Conservation (phyloP, 805 yeast species). For the Wickerhamiella kazuoi region DNA sequence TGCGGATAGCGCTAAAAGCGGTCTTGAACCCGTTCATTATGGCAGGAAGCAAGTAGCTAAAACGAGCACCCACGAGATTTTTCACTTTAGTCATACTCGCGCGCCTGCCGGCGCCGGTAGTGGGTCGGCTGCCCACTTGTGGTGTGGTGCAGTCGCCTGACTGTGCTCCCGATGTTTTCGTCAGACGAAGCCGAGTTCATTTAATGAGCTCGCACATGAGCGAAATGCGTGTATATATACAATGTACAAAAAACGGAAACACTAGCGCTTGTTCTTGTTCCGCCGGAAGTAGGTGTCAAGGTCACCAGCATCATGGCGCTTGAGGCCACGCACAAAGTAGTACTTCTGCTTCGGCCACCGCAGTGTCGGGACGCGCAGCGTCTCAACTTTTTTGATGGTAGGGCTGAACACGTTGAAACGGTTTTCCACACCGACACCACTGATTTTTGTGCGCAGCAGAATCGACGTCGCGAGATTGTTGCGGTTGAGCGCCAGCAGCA, state of each 20-base stretch:
- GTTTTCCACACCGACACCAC: constrained; percentile 71
- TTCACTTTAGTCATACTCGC: background rate
- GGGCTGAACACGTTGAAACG: constrained; percentile 73
- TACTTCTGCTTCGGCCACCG: constrained; percentile 72
- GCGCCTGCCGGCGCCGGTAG: background rate
- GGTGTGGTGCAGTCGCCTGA: no score
- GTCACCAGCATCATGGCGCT: constrained; percentile 24
- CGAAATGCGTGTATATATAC: background rate
- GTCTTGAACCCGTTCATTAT: background rate
- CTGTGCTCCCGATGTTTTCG: background rate
- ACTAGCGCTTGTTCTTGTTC: constrained; percentile 12
- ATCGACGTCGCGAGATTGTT: constrained; percentile 55
- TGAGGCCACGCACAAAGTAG: constrained; percentile 60
- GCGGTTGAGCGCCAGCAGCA: constrained; percentile 59
- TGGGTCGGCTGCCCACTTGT: no score
- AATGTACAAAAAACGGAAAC: background rate
- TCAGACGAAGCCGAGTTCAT: no score
- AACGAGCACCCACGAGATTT: background rate
- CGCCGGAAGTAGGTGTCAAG: constrained; percentile 20
- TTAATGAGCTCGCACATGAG: background rate
- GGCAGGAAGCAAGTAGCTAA: background rate
- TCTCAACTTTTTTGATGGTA: constrained; percentile 53
- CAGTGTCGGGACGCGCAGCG: constrained; percentile 52
- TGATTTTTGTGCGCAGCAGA: constrained; percentile 65
- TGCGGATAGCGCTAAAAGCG: background rate